Conservation (phyloP, 768 basidiomycete species). For the Suillus cothurnatus region DNA sequence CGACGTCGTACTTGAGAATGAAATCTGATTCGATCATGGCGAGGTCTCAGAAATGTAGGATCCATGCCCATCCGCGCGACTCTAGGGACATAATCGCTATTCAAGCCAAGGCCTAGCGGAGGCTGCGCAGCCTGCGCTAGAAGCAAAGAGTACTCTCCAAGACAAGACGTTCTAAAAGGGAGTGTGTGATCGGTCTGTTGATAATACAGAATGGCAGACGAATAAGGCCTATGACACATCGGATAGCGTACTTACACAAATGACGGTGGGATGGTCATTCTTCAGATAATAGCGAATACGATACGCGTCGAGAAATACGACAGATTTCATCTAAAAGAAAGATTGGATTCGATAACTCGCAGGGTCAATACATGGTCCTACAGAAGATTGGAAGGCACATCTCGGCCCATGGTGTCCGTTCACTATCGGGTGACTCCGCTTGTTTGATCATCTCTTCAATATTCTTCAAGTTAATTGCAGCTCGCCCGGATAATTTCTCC, state of each 20-base stretch:
- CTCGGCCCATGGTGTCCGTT: constrained; percentile 56
- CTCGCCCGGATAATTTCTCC: constrained; percentile 22
- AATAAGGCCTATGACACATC: constrained; percentile 4
- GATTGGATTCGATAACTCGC: background rate
- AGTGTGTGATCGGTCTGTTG: constrained; percentile 82
- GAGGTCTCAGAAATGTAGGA: constrained; percentile 8
- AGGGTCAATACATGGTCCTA: constrained; percentile 35
- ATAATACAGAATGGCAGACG: background rate
- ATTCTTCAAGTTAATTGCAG: constrained; percentile 24
- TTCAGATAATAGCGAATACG: constrained; percentile 70
- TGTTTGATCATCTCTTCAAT: constrained; percentile 19
- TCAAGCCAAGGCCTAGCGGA: constrained; percentile 71
- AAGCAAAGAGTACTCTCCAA: constrained; percentile 79
- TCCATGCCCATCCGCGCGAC: constrained; percentile 67
- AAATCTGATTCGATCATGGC: background rate
- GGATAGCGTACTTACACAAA: constrained; percentile 57
- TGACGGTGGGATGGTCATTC: constrained; percentile 66
- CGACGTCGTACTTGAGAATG: background rate
- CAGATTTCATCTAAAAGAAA: constrained; percentile 63
- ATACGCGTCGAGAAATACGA: constrained; percentile 61
- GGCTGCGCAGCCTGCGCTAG: constrained; percentile 64
- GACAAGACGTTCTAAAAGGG: constrained; percentile 71
- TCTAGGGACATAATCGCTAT: constrained; percentile 52
- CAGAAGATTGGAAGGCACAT: constrained; percentile 85
- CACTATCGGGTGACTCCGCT: background rate